A percentile compares a stretch with the other conserved stretches of the same genome.
These are phyloP conservation scores for Alternaria arborescens DNA, from an alignment of 2,329 filamentous ascomycete species.

Conservation along the genomic window DNA sequence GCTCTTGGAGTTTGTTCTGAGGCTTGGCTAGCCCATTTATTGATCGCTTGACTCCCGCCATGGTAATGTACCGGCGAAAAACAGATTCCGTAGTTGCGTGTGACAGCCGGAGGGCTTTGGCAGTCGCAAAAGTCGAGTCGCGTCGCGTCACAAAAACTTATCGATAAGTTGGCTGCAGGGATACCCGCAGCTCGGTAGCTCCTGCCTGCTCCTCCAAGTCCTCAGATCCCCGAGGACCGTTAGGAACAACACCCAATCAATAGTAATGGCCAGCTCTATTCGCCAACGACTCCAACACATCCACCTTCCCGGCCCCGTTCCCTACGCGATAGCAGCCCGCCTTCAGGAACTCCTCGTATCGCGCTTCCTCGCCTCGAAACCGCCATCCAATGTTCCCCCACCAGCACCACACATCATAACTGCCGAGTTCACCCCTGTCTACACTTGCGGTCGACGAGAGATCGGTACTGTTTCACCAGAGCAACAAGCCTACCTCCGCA, in stretches of 20 bases:
- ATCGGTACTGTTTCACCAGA: constrained; percentile 56
- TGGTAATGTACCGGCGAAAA: constrained; percentile 2
- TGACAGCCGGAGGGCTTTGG: neutral
- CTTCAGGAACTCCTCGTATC: constrained; percentile 67
- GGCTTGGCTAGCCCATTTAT: constrained; percentile 34
- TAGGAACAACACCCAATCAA: constrained; percentile 8
- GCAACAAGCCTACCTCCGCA: constrained; percentile 55
- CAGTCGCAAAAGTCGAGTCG: constrained; percentile 8
- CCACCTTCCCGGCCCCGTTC: constrained; percentile 62
- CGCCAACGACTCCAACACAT: constrained; percentile 66
- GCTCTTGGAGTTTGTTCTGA: neutral
- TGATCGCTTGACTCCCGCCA: constrained; percentile 39
- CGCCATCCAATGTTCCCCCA: constrained; percentile 52
- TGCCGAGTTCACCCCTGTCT: constrained; percentile 83
- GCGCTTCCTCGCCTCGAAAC: constrained; percentile 69
- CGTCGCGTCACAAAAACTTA: constrained; percentile 28
- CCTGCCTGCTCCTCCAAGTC: neutral
- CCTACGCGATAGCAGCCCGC: constrained; percentile 63
- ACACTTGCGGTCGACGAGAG: constrained; percentile 89
- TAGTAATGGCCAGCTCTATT: constrained; percentile 50
- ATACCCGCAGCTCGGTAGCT: neutral
- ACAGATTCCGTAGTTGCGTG: neutral
- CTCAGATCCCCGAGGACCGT: neutral
- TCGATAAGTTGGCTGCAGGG: constrained; percentile 18
- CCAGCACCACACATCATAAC: constrained; percentile 76